Percentiles rank a stretch among this genome's conserved stretches.
Conservation (phyloP, 129 eudicot species). For the Smallanthus sonchifolius region DNA sequence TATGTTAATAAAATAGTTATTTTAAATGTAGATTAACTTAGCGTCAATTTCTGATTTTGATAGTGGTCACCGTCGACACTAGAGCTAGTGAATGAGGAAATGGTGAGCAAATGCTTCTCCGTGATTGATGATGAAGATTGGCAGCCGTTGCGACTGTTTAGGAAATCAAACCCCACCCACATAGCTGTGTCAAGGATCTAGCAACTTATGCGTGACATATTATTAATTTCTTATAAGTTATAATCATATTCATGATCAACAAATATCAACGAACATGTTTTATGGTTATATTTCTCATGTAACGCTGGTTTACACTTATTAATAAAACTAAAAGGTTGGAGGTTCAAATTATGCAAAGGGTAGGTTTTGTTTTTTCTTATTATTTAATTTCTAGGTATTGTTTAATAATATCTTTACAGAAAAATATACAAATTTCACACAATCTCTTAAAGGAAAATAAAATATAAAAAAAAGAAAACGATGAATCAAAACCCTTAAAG, state of each 20-base stretch:
- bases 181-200: constrained; percentile 18
- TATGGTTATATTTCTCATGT: not conserved
- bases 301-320: not conserved
- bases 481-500: too few species aligned
- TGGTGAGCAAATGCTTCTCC: constrained; percentile 31
- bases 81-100: constrained; percentile 30
- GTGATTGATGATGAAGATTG: constrained; percentile 32
- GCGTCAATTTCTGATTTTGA: not conserved
- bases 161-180: not conserved
- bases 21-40: not conserved
- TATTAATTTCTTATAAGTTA: too few species aligned
- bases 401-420: not conserved
- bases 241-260: too few species aligned
- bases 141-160: constrained; percentile 16
- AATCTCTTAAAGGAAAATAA: too few species aligned
- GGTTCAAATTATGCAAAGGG: too few species aligned
- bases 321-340: too few species aligned
- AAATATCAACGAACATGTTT: too few species aligned
- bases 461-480: too few species aligned
- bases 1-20: not conserved
- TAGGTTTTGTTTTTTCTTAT: too few species aligned
- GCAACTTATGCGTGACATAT: not conserved
- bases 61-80: constrained; percentile 23
- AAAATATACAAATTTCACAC: too few species aligned
- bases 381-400: not conserved